Evolutionary conservation across 306 rosid species (phyloP), one percentile per base, ranked within the genome.

Genomic region (Ammopiptanthus mongolicus): DNA sequence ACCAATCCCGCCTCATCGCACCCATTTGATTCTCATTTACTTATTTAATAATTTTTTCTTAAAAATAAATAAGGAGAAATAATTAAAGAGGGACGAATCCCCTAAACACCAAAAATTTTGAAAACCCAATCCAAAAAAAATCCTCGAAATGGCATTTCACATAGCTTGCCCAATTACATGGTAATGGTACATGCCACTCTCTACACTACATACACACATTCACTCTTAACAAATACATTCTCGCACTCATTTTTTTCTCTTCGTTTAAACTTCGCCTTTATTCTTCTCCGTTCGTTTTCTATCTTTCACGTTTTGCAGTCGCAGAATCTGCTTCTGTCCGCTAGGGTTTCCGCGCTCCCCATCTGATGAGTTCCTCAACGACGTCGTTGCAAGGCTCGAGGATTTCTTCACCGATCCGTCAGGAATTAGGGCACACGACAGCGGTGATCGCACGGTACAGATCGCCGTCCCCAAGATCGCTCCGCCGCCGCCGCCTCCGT

Each of bases 391-490:
- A 0, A 44, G 15, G 6, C 76, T 93, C 18, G 79, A 80, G 3
- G 89, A 82, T 36, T 93, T 91, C 71, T 82, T 89, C 50, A 42
- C 58, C n/a, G 88, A 86, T 50, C 82, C 87, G 15, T 12, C 17
- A 3, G 15, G 50, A 44, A 44, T 44, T 44, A 13, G 50, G 50
- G 50, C 6, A 2, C 47, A 2, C 5, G 14, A 11, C 5, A 4
- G 13, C 17, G 50, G 15, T 6, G 50, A 44, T 0, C 58, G 48
- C 73, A 82, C 3, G 71, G 83, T 96, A 2, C 92, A 89, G 88
- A 91, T 92, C 1, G 77, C 75, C 0, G 99, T 90, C n/a, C 99
- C 99, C 5, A 89, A 84, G 76, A 91, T 90, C 12, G 68, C 96
- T 33, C 96, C 95, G 0, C 96, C 96, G 3, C 88, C 90, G 13